Evolutionary conservation across 2,329 filamentous ascomycete species (phyloP).

Genomic region (Teratosphaeria viscida): DNA sequence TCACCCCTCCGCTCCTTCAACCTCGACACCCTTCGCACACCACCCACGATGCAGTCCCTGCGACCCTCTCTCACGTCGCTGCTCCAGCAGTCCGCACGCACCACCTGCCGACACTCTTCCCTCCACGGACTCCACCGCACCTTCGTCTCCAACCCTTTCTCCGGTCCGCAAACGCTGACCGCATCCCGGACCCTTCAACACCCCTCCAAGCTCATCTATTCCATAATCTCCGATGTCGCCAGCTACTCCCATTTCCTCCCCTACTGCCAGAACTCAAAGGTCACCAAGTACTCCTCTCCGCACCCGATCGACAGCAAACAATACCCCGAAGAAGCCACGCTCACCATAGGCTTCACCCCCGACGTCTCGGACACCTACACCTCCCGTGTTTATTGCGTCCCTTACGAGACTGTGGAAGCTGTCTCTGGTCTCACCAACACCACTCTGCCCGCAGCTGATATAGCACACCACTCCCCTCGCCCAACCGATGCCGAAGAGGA

Average conservation of each 20-base stretch:
- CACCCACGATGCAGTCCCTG: conserved; percentile 18
- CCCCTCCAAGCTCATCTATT: conserved; percentile 59
- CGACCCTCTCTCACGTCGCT: conserved; percentile 13
- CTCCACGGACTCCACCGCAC: conserved; percentile 24
- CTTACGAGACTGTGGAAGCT: conserved; percentile 63
- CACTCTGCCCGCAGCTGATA: conserved; percentile 31
- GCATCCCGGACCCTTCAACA: conserved; percentile 72
- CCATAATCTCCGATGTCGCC: conserved; percentile 77
- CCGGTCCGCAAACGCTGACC: conserved; percentile 54
- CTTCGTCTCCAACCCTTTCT: conserved; percentile 38
- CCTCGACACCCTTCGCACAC: not conserved
- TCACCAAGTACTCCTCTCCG: conserved; percentile 61
- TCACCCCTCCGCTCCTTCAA: not conserved
- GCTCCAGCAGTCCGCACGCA: conserved; percentile 9
- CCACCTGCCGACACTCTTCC: conserved; percentile 7
- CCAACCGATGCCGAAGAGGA: conserved; percentile 29
- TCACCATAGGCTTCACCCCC: conserved; percentile 76
- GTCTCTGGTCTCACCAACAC: conserved; percentile 50
- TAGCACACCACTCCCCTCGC: conserved; percentile 32
- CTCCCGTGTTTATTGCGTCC: conserved; percentile 67
- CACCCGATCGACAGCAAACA: conserved; percentile 31
- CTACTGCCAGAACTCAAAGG: conserved; percentile 68
- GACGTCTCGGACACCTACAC: conserved; percentile 76
- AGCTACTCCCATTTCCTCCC: conserved; percentile 82
- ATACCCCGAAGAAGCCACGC: conserved; percentile 64